Evolutionary conservation across 257 asterid species (phyloP).

Genomic region (Gentiana dahurica): DNA sequence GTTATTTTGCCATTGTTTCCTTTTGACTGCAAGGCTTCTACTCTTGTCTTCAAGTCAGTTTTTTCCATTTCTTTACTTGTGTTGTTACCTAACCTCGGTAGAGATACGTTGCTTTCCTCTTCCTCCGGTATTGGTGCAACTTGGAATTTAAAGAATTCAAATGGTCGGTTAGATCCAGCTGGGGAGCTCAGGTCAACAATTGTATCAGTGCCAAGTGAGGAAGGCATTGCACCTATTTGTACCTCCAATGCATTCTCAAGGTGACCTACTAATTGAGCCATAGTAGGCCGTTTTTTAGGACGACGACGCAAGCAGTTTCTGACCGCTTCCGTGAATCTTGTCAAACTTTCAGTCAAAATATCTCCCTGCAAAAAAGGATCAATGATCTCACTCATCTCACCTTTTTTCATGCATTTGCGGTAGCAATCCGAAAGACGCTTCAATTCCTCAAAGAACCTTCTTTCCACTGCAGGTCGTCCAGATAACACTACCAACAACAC

Average conservation of each 20-base stretch:
- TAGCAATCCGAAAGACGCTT: constrained; percentile 2
- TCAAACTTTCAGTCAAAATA: not conserved
- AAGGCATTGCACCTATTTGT: not conserved
- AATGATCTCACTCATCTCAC: not conserved
- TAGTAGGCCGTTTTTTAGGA: constrained; percentile 16
- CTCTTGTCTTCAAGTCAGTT: not conserved
- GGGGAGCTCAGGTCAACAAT: not conserved
- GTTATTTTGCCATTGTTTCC: not conserved
- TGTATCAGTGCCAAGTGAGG: too few relatives aligned
- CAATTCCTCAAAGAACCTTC: constrained; percentile 1
- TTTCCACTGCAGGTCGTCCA: constrained; percentile 10
- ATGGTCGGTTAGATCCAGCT: not conserved
- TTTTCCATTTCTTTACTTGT: not conserved
- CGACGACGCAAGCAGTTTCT: constrained; percentile 8
- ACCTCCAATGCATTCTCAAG: constrained; percentile 17
- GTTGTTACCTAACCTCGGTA: not conserved
- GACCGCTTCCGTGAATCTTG: not conserved
- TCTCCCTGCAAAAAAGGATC: constrained; percentile 7
- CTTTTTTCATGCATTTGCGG: constrained; percentile 4
- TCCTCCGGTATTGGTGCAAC: not conserved
- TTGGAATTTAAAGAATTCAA: not conserved
- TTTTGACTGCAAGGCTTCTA: not conserved
- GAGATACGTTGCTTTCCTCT: too few relatives aligned
- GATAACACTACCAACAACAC: constrained; percentile 11
- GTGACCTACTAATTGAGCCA: constrained; percentile 15